Conservation (phyloP, 768 basidiomycete genomes). For the Termitomyces sp. region DNA sequence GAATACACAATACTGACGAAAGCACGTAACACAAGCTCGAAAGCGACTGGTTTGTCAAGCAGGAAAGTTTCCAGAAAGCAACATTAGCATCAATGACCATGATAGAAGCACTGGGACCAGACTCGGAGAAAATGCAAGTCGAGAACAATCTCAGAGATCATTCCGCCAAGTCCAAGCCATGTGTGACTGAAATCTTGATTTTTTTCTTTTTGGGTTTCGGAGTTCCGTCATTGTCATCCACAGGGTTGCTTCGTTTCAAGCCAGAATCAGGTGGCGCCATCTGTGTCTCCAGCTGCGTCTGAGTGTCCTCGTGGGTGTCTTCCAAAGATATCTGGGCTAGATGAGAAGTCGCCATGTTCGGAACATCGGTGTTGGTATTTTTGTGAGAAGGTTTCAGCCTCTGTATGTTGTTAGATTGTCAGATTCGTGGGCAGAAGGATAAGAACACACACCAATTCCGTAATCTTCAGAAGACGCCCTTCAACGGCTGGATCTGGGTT, state of each 20-base stretch:
- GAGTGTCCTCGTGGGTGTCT: slow-evolving; percentile 24
- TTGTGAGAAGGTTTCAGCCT: slow-evolving; percentile 10
- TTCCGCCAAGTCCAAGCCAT: slow-evolving; percentile 74
- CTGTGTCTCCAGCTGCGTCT: slow-evolving; percentile 36
- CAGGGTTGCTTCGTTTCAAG: slow-evolving; percentile 35
- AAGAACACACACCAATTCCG: slow-evolving; percentile 49
- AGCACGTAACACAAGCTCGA: neutral
- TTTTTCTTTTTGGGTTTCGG: slow-evolving; percentile 56
- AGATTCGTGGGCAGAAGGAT: neutral
- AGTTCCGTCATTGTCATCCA: slow-evolving; percentile 19
- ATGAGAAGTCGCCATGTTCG: slow-evolving; percentile 10
- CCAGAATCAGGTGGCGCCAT: slow-evolving; percentile 21
- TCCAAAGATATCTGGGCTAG: slow-evolving; percentile 1
- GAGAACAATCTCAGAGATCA: slow-evolving; percentile 27
- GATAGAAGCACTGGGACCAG: neutral
- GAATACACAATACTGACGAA: neutral
- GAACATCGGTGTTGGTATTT: slow-evolving; percentile 10
- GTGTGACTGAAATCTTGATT: slow-evolving; percentile 69
- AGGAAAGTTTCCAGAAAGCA: neutral
- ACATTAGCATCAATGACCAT: neutral
- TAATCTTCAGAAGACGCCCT: slow-evolving; percentile 57
- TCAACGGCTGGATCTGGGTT: slow-evolving; percentile 59
- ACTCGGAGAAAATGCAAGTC: neutral
- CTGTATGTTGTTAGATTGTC: neutral
- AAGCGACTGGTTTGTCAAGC: neutral